phyloP scores from a whole-genome alignment of 352 stramenopile genomes.

The Thalassiosira sp. region DNA sequence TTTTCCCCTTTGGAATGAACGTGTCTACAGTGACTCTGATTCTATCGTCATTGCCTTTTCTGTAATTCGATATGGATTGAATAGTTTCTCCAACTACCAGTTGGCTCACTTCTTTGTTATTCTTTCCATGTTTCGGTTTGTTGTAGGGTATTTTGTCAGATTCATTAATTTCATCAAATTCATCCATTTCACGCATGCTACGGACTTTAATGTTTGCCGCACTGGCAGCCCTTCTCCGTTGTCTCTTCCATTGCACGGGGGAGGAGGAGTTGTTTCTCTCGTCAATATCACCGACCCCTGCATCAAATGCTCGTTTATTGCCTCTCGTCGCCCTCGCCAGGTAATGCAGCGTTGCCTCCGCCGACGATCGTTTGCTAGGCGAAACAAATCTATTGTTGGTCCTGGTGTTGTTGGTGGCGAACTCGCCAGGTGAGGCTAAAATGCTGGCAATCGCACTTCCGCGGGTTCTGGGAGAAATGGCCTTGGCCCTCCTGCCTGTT shows the following conservation, averaged over 20 bases:
- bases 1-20: slow-evolving; percentile 16
- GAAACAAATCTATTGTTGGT: slow-evolving; percentile 15
- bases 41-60: neutral
- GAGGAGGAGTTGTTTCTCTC: neutral
- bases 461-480: slow-evolving; percentile 28
- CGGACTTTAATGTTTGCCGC: slow-evolving; percentile 8
- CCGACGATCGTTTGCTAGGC: slow-evolving; percentile 25
- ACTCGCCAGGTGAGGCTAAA: slow-evolving; percentile 22
- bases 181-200: slow-evolving; percentile 8
- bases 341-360: slow-evolving; percentile 25
- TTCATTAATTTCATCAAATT: slow-evolving; percentile 17
- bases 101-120: slow-evolving; percentile 3
- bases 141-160: slow-evolving; percentile 15
- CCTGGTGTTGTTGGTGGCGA: neutral
- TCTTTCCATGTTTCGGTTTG: slow-evolving; percentile 1
- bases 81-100: neutral
- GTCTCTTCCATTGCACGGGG: neutral
- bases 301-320: slow-evolving; percentile 1
- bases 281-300: too few species aligned
- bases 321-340: neutral
- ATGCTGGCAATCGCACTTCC: slow-evolving; percentile 25
- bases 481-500: neutral
- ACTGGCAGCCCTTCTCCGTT: slow-evolving; percentile 10
- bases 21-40: neutral
- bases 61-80: neutral